Evolutionary conservation across 352 stramenopile species (phyloP).

Genomic region (Pythium chondricola): DNA sequence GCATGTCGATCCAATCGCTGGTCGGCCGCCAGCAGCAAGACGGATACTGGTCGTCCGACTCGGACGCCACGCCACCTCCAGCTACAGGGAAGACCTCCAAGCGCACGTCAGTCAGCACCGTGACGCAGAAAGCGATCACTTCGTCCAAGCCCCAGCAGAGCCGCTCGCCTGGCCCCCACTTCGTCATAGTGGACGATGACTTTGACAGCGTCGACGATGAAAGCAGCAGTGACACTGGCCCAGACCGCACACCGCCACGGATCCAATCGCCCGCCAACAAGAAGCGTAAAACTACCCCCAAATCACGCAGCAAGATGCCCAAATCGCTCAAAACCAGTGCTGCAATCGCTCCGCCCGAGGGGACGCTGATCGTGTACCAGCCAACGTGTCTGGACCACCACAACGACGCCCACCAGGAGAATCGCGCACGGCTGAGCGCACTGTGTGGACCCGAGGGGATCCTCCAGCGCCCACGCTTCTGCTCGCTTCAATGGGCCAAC

Average conservation of each 20-base stretch:
- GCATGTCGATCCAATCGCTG: too few relatives aligned
- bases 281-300: too few relatives aligned
- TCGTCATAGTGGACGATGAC: constrained; percentile 9
- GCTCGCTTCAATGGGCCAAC: constrained; percentile 54
- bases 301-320: too few relatives aligned
- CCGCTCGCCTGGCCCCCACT: not conserved
- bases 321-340: constrained; percentile 18
- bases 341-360: constrained; percentile 18
- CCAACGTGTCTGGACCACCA: constrained; percentile 68
- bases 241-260: too few relatives aligned
- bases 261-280: too few relatives aligned
- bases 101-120: constrained; percentile 3
- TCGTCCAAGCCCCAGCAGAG: constrained; percentile 1
- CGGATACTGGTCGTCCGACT: too few relatives aligned
- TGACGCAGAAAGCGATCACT: constrained; percentile 5
- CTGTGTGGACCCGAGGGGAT: constrained; percentile 58
- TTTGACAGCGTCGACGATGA: too few relatives aligned
- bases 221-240: too few relatives aligned
- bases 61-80: too few relatives aligned
- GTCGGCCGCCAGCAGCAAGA: too few relatives aligned
- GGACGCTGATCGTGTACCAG: constrained; percentile 61
- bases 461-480: constrained; percentile 54
- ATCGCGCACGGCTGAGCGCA: constrained; percentile 41
- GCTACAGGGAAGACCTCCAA: too few relatives aligned
- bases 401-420: constrained; percentile 72